Conservation (phyloP, 139 green algal species). For the Micractinium sp. region DNA sequence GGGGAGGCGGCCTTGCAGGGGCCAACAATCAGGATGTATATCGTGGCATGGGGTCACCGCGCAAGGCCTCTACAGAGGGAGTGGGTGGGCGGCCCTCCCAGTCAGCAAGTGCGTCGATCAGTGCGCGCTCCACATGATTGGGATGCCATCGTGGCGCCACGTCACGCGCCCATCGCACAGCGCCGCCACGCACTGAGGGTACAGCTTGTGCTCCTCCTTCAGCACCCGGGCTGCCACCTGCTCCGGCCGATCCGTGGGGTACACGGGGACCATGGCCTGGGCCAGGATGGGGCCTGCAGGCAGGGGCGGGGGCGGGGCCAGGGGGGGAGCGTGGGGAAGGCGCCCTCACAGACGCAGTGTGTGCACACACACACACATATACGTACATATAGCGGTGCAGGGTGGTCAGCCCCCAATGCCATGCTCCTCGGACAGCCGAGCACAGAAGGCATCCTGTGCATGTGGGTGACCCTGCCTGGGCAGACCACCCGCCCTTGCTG, state of each 20-base stretch:
- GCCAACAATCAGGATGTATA: background rate
- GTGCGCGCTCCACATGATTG: slow-evolving; percentile 65
- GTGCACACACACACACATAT: too few relatives aligned
- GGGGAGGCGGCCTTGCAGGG: too few relatives aligned
- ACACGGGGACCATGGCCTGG: slow-evolving; percentile 88
- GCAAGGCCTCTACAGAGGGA: too few relatives aligned
- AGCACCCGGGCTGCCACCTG: slow-evolving; percentile 88
- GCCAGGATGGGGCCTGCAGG: slow-evolving; percentile 88
- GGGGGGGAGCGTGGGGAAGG: background rate
- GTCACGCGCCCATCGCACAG: slow-evolving; percentile 87
- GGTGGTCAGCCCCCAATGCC: too few relatives aligned
- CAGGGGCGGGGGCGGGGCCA: too few relatives aligned
- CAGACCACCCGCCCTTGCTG: too few relatives aligned
- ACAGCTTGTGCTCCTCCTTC: slow-evolving; percentile 89
- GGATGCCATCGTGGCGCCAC: slow-evolving; percentile 90
- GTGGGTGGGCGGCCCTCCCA: background rate
- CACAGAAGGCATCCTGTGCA: too few relatives aligned
- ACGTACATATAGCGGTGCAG: too few relatives aligned
- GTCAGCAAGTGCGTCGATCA: slow-evolving; percentile 5
- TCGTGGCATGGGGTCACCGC: too few relatives aligned
- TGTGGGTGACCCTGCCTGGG: too few relatives aligned
- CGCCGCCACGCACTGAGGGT: slow-evolving; percentile 89
- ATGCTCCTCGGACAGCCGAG: too few relatives aligned
- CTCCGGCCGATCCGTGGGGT: slow-evolving; percentile 80
- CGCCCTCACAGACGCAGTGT: background rate